Base-by-base conservation (phyloP, 2,329 filamentous ascomycete species). In the Phialophora macrospora region DNA sequence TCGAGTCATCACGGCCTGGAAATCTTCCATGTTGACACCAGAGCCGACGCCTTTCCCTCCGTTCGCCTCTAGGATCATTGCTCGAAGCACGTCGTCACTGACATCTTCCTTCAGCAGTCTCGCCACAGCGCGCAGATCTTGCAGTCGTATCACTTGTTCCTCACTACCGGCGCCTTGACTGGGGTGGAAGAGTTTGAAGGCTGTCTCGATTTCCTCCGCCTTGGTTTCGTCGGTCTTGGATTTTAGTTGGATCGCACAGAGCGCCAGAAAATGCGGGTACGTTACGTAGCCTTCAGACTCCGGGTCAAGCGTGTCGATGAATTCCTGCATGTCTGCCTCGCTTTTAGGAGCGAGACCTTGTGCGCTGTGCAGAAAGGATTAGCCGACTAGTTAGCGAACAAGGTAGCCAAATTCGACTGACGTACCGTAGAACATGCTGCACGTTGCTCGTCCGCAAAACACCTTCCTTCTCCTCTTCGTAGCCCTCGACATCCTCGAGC, bases 51-150 rank as follows among this genome's bases (percentile, higher is more conserved):
- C 89, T 3, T 84, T 87, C 1, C 91, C 92, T 2, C 91, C 91
- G 77, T 96, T 97, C 56, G 94, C 95, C 82, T 98, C 94, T 56
- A 93, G 81, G 64, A 99, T 90, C 95, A 99, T 99, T 80, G 97
- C 93, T 80, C 87, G 87, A 74, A 99, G 80, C 74, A 96, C 79
- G 56, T 92, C 89, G 73, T 98, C 95, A 65, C 87, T 86, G 26
- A 96, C 88, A 59, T 88, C 92, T 79, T 97, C 92, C 78, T 92
- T 91, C 73, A 99, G 80, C 72, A 92, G 86, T 71, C 86, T 87
- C 49, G 93, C 93, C 61, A 97, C 89, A 73, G 90, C 84, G 74
- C 87, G 86, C 75, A 99, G 79, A 78, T 96, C 90, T 17, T 84
- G 85, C 30, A 98, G 74, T 1, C 90, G 95, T 71, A 99, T 96